Conservation (phyloP, 73 alveolate genomes). For the Paramecium biaurelia region DNA sequence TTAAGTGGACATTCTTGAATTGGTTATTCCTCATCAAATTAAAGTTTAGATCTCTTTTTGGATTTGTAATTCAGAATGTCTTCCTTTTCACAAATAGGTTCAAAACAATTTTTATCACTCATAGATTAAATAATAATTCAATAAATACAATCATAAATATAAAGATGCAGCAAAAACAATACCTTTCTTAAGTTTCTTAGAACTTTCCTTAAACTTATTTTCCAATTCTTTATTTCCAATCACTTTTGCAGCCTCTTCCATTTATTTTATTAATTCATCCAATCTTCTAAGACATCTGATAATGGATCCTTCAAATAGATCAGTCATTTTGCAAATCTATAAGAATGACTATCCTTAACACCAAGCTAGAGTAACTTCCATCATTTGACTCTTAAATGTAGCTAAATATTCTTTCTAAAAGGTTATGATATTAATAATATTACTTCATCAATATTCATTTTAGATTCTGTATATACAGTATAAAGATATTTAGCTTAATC, state of each 20-base stretch:
- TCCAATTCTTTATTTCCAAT: conserved; percentile 88
- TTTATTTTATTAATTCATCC: conserved; percentile 92
- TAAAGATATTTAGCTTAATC: conserved; percentile 84
- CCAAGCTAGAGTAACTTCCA: conserved; percentile 93
- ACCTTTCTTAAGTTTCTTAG: conserved; percentile 96
- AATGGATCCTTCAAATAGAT: conserved; percentile 95
- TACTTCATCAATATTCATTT: conserved; percentile 94
- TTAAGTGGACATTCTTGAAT: conserved; percentile 19
- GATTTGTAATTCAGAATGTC: neutral
- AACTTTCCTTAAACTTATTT: conserved; percentile 90
- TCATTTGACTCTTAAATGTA: conserved; percentile 73
- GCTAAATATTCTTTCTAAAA: conserved; percentile 58
- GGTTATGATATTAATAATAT: conserved; percentile 48
- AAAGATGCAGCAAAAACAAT: conserved; percentile 99
- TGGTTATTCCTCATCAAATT: neutral
- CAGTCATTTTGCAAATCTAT: conserved; percentile 89
- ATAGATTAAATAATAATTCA: neutral
- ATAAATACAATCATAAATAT: conserved; percentile 74
- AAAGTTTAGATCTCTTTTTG: neutral
- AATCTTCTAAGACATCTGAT: conserved; percentile 94
- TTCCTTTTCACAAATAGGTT: conserved; percentile 31
- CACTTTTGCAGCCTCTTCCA: conserved; percentile 86
- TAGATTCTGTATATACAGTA: conserved; percentile 84
- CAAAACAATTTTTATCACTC: conserved; percentile 26
- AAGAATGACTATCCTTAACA: conserved; percentile 89